phyloP scores from a whole-genome alignment of 202 grass and related monocot species.

The Eragrostis tef region DNA sequence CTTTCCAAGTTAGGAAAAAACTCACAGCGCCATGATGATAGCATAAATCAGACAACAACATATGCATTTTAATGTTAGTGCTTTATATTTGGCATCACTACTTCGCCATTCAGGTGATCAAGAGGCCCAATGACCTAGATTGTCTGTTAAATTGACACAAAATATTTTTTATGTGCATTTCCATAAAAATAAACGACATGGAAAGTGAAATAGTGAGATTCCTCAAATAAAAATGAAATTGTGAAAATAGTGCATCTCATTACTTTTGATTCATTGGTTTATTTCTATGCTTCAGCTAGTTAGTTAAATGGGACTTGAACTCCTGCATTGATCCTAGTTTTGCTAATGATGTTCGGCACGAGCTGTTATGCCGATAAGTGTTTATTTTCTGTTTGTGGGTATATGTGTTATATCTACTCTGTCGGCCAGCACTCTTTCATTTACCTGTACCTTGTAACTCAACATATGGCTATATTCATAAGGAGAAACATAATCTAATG shows the following conservation, averaged over 20 bases:
- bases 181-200: too few species aligned
- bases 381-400: too few species aligned
- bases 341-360: neutral
- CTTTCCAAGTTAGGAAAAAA: neutral
- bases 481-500: neutral
- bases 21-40: neutral
- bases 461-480: neutral
- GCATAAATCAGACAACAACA: too few species aligned
- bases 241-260: neutral
- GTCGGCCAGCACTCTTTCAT: too few species aligned
- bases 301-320: neutral
- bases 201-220: too few species aligned
- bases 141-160: too few species aligned
- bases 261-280: neutral
- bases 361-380: too few species aligned
- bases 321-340: neutral
- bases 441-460: neutral
- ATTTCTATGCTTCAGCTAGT: slow-evolving; percentile 19
- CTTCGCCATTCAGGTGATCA: neutral
- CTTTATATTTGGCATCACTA: too few species aligned
- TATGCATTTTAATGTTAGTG: too few species aligned
- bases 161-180: too few species aligned
- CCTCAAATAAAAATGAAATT: too few species aligned
- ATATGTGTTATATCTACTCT: too few species aligned
- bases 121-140: neutral